Conservation (phyloP, 345 rosid species). For the Orychophragmus violaceus region DNA sequence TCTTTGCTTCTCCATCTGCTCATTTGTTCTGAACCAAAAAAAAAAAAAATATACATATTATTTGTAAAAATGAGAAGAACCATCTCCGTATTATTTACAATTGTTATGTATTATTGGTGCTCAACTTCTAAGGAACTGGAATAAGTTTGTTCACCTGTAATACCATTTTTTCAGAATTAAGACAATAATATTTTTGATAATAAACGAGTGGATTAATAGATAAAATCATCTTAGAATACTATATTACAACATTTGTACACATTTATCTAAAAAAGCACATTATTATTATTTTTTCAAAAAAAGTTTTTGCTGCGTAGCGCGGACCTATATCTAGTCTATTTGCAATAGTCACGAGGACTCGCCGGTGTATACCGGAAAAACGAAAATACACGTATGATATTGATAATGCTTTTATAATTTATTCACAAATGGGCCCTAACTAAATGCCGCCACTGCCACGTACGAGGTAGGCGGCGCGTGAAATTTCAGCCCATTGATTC, state of each 20-base stretch:
- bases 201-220: no score
- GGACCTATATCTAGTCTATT: no score
- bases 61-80: conserved; percentile 15
- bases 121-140: no score
- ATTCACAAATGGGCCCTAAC: not conserved
- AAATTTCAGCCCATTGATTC: not conserved
- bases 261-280: no score
- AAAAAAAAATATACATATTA: not conserved
- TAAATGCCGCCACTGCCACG: not conserved
- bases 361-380: not conserved
- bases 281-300: no score
- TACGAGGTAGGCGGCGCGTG: not conserved
- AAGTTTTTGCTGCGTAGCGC: no score
- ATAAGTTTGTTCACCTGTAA: no score
- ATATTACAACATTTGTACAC: no score
- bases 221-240: no score
- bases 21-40: conserved; percentile 7
- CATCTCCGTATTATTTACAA: conserved; percentile 17
- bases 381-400: not conserved
- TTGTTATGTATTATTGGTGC: no score
- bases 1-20: conserved; percentile 27
- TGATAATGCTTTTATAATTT: not conserved
- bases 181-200: no score
- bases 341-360: not conserved
- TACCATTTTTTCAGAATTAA: no score